Evolutionary conservation across 805 yeast species (phyloP).

Genomic region (Cyberlindnera meyerae): DNA sequence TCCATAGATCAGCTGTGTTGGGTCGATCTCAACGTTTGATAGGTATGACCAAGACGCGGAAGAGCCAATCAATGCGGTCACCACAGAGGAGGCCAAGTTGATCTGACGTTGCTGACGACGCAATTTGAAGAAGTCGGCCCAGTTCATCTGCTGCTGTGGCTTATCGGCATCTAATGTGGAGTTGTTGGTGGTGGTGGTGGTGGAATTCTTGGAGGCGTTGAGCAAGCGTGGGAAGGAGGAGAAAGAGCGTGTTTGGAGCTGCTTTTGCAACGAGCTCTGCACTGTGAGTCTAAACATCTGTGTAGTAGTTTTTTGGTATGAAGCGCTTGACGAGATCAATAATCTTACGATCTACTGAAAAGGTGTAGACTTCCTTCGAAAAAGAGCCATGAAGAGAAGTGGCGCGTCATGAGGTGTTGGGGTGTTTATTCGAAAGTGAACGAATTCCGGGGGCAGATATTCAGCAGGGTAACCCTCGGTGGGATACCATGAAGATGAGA

Average conservation of each 20-base stretch:
- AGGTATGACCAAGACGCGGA: conserved; percentile 67
- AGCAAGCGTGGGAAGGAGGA: conserved; percentile 2
- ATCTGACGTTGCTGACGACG: conserved; percentile 71
- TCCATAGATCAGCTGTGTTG: conserved; percentile 81
- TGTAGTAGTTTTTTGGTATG: neutral
- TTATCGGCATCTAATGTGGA: conserved; percentile 1
- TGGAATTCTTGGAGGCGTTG: conserved; percentile 2
- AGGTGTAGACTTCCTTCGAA: too few relatives aligned
- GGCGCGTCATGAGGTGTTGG: too few relatives aligned
- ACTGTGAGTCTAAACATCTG: conserved; percentile 10
- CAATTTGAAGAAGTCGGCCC: conserved; percentile 77
- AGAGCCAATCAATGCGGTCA: conserved; percentile 65
- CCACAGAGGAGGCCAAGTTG: conserved; percentile 60
- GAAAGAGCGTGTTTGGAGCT: conserved; percentile 12
- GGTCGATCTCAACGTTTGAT: conserved; percentile 80
- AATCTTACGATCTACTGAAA: too few relatives aligned
- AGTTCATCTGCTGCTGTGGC: conserved; percentile 30
- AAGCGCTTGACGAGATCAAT: too few relatives aligned
- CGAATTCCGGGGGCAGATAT: too few relatives aligned
- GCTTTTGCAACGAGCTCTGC: conserved; percentile 13
- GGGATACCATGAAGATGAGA: too few relatives aligned
- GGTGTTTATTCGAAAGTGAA: too few relatives aligned
- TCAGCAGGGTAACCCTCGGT: conserved; percentile 5
- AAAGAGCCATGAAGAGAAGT: too few relatives aligned
- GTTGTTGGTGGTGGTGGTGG: conserved; percentile 2